These are phyloP conservation scores for Wickerhamomyces bovis DNA, from an alignment of 805 yeast species.

Conservation along the genomic window DNA sequence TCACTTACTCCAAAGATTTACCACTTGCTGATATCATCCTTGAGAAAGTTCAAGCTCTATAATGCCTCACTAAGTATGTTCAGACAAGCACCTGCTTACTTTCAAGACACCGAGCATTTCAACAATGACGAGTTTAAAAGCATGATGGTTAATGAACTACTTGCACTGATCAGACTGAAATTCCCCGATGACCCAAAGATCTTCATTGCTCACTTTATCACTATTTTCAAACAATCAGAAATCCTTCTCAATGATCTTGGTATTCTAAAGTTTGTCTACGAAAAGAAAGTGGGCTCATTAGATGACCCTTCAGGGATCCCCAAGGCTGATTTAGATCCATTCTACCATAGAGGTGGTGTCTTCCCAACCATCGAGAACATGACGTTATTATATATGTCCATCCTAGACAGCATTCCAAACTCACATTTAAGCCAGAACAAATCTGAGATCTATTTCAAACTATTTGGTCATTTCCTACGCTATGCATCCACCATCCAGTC, in stretches of 20 bases:
- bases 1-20: slow-evolving; percentile 12
- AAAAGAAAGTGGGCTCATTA: not conserved
- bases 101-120: slow-evolving; percentile 3
- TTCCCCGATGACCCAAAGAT: slow-evolving; percentile 16
- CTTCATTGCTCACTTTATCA: slow-evolving; percentile 18
- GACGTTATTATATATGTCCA: slow-evolving; percentile 13
- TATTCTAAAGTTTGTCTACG: slow-evolving; percentile 11
- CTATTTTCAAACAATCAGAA: slow-evolving; percentile 12
- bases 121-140: slow-evolving; percentile 2
- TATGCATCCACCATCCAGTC: not conserved
- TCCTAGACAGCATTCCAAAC: slow-evolving; percentile 9
- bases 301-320: not conserved
- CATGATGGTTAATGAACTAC: slow-evolving; percentile 12
- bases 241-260: slow-evolving; percentile 14
- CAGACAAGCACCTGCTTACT: slow-evolving; percentile 11
- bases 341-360: slow-evolving; percentile 3
- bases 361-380: slow-evolving; percentile 11
- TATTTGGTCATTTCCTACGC: slow-evolving; percentile 1
- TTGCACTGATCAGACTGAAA: slow-evolving; percentile 12
- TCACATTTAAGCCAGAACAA: not conserved
- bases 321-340: slow-evolving; percentile 7
- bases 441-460: not conserved
- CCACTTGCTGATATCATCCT: slow-evolving; percentile 11
- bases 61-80: slow-evolving; percentile 13
- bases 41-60: slow-evolving; percentile 16